A percentile compares a stretch with the other conserved stretches of the same genome.
phyloP scores from a whole-genome alignment of 768 basidiomycete genomes.

The Kwoniella mangroviensis region DNA sequence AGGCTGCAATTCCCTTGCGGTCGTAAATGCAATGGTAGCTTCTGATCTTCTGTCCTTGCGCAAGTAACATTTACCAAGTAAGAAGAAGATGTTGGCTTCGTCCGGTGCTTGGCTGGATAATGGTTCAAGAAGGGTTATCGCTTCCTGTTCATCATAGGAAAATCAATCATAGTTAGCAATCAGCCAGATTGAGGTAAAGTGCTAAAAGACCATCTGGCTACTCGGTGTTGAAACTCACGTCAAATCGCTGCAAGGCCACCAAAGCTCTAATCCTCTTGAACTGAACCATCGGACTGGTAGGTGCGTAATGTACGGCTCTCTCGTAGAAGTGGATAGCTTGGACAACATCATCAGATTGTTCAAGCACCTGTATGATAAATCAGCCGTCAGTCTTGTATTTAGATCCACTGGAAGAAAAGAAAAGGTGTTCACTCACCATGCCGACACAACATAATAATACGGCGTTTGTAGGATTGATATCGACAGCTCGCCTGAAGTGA shows the following conservation, averaged over 20 bases:
- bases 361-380: constrained; percentile 69
- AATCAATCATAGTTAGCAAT: neutral
- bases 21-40: constrained; percentile 81
- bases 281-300: constrained; percentile 88
- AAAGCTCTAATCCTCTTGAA: constrained; percentile 92
- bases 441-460: constrained; percentile 96
- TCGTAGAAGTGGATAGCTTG: constrained; percentile 80
- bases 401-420: neutral
- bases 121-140: constrained; percentile 77
- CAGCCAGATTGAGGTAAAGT: no score
- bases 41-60: constrained; percentile 76
- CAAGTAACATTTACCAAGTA: constrained; percentile 89
- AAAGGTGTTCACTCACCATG: constrained; percentile 69
- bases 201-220: no score
- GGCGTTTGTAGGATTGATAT: constrained; percentile 92
- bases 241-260: constrained; percentile 79
- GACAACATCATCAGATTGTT: constrained; percentile 77
- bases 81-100: constrained; percentile 95
- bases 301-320: constrained; percentile 75
- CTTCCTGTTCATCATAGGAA: constrained; percentile 63
- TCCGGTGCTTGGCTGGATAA: constrained; percentile 84
- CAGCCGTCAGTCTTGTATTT: neutral
- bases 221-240: constrained; percentile 63
- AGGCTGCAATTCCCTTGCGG: constrained; percentile 91
- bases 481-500: constrained; percentile 88